Base-by-base conservation (phyloP, 163 green algal genomes). In the Volvox carteri region DNA sequence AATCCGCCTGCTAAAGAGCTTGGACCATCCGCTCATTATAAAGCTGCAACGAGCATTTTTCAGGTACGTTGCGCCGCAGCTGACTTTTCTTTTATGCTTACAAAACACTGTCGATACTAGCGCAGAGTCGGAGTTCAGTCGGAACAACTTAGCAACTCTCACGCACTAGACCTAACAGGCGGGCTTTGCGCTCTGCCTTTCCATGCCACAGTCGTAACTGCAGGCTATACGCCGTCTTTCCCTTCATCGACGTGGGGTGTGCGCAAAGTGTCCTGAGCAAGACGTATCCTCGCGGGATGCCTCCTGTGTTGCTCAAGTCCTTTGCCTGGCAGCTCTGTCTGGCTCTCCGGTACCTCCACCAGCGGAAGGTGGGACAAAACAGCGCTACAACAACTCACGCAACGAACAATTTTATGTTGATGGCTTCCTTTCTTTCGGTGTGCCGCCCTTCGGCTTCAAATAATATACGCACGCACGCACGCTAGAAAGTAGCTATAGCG, bases 291-390 rank as follows among this genome's bases (percentile, higher is more conserved):
- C 39, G 28, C 33, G 81, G 81, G 11, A 50, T 87, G 81, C 81
- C 81, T 30, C 65, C 81, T 1, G 19, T 18, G 2, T 25, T 68
- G 81, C 81, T 87, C 23, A 87, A 87, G 65, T 39, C 46, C 18
- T 87, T 87, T 25, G 46, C 81, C 33, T 87, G 81, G 81, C 81
- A 87, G 37, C 81, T 87, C 30, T 72, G 44, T 37, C 44, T 56
- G 5, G 81, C 65, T 1, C 46, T 87, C 41, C 65, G 81, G 0
- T 79, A 87, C 81, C 81, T 87, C 21, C 81, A 87, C 46, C 1
- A 30, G 1, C 35, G 44, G 4, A 54, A 80, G 81, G 81, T 87
- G 78, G 56, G 78, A n/a, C n/a, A n/a, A n/a, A n/a, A n/a, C n/a
- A n/a, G n/a, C n/a, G n/a, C n/a, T n/a, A n/a, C n/a, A n/a, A n/a